Conservation (phyloP, 768 basidiomycete species). For the Mycena vitilis region DNA sequence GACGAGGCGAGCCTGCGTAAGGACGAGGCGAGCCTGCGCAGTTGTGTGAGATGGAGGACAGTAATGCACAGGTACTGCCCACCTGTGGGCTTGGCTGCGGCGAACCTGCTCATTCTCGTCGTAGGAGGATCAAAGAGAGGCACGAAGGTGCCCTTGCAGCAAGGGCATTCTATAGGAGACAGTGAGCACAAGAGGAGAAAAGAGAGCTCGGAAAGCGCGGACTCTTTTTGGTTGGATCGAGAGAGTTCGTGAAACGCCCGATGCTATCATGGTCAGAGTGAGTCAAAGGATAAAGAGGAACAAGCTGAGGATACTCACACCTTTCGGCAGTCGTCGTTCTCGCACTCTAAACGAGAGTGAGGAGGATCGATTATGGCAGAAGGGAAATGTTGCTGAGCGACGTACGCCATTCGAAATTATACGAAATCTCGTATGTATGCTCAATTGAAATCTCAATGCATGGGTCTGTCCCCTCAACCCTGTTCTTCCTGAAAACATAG, state of each 20-base stretch:
- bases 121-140: slow-evolving; percentile 62
- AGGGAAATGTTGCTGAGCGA: slow-evolving; percentile 13
- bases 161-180: slow-evolving; percentile 66
- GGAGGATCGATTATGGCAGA: neutral
- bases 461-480: slow-evolving; percentile 74
- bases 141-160: slow-evolving; percentile 70
- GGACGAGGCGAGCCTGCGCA: slow-evolving; percentile 49
- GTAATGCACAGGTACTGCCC: slow-evolving; percentile 9
- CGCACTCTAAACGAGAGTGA: slow-evolving; percentile 61
- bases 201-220: neutral
- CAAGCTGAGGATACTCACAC: slow-evolving; percentile 70
- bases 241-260: slow-evolving; percentile 13
- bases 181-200: neutral
- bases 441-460: slow-evolving; percentile 82
- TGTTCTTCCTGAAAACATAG: slow-evolving; percentile 65
- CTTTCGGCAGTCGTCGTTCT: slow-evolving; percentile 38
- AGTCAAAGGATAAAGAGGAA: neutral
- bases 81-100: slow-evolving; percentile 61
- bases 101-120: slow-evolving; percentile 55
- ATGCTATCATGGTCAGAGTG: neutral
- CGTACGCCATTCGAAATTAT: slow-evolving; percentile 79
- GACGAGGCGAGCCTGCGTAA: too few species aligned
- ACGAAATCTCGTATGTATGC: slow-evolving; percentile 82
- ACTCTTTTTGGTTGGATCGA: slow-evolving; percentile 11
- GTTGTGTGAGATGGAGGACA: neutral